These are phyloP conservation scores for Oenanthe javanica DNA, from an alignment of 140 eudicot species.

Conservation along the genomic window DNA sequence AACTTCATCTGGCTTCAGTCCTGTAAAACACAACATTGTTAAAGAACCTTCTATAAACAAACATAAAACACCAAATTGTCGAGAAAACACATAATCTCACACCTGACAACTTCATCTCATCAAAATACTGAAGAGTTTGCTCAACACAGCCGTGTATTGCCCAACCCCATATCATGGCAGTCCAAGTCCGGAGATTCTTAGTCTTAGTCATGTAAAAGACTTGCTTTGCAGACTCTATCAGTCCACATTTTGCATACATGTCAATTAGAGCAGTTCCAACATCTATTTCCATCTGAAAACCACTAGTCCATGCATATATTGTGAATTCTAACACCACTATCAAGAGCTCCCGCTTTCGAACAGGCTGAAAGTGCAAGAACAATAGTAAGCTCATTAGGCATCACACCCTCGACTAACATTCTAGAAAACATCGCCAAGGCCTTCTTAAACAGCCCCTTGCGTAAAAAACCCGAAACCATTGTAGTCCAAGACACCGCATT, in stretches of 20 bases:
- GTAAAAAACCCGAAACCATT: constrained; percentile 42
- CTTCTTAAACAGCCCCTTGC: constrained; percentile 33
- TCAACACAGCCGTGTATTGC: constrained; percentile 47
- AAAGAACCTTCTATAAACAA: neutral
- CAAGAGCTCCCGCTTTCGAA: constrained; percentile 48
- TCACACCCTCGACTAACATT: constrained; percentile 47
- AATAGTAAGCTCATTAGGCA: constrained; percentile 43
- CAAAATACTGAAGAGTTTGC: constrained; percentile 33
- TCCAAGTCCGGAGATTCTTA: constrained; percentile 52
- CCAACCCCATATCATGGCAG: constrained; percentile 59
- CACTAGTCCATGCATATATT: constrained; percentile 23
- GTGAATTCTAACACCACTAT: constrained; percentile 38
- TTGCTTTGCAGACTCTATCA: constrained; percentile 33
- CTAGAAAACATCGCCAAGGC: constrained; percentile 32
- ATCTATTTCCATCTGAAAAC: constrained; percentile 27
- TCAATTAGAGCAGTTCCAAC: constrained; percentile 51
- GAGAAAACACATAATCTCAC: constrained; percentile 2
- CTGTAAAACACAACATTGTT: constrained; percentile 19
- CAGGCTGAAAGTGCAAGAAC: constrained; percentile 47
- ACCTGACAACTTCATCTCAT: constrained; percentile 49
- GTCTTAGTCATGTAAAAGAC: constrained; percentile 30
- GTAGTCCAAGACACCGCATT: constrained; percentile 51
- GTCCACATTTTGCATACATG: constrained; percentile 82
- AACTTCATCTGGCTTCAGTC: constrained; percentile 47
- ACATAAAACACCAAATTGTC: neutral